These are phyloP conservation scores for Pichia membranifaciens DNA, from an alignment of 805 yeast genomes.

Conservation along the genomic window DNA sequence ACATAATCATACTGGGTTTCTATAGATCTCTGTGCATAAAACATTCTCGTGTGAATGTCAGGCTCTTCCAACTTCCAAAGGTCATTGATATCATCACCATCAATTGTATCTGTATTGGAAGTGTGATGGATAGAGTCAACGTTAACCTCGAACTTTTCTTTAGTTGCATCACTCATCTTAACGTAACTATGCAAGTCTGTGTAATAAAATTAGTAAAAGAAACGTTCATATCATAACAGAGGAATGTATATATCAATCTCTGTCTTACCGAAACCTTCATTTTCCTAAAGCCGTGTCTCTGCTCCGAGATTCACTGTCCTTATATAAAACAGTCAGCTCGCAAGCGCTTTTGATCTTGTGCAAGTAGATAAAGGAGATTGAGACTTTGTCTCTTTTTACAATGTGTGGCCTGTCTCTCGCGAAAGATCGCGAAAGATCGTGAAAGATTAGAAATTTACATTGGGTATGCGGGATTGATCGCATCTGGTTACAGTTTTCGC, in stretches of 20 bases:
- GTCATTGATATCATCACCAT: not conserved
- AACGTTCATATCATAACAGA: too few relatives aligned
- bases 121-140: not conserved
- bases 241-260: too few relatives aligned
- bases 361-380: too few relatives aligned
- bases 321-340: too few relatives aligned
- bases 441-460: too few relatives aligned
- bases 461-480: not conserved
- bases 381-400: too few relatives aligned
- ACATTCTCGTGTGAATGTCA: constrained; percentile 15
- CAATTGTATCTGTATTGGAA: not conserved
- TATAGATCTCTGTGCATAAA: constrained; percentile 22
- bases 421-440: not conserved
- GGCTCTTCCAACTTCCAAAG: constrained; percentile 5
- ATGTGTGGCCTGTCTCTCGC: too few relatives aligned
- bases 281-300: too few relatives aligned
- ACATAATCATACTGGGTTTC: constrained; percentile 17
- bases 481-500: not conserved
- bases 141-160: not conserved
- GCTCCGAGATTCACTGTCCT: too few relatives aligned
- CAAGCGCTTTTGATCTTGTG: too few relatives aligned
- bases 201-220: not conserved
- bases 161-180: not conserved
- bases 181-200: too few relatives aligned
- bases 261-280: too few relatives aligned